Evolutionary conservation across 495 filamentous ascomycete species (phyloP).

Genomic region (Durotheca rogersii): DNA sequence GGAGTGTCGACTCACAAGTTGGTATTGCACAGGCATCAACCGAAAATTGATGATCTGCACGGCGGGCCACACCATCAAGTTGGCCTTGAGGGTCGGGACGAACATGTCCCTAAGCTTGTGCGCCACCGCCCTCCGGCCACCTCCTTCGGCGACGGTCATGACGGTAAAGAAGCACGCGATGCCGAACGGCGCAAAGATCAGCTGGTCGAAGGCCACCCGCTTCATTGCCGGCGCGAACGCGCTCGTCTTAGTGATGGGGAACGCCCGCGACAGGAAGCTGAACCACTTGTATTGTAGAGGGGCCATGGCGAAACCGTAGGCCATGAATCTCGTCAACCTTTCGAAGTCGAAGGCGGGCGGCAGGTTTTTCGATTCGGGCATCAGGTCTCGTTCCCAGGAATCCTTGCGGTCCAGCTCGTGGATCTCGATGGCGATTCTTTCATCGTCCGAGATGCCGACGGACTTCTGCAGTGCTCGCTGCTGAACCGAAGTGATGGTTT

Average conservation of each 20-base stretch:
- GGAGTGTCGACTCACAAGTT: constrained; percentile 71
- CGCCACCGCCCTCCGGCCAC: constrained; percentile 73
- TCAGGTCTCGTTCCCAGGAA: constrained; percentile 66
- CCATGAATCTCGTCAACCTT: constrained; percentile 88
- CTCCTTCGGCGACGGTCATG: constrained; percentile 96
- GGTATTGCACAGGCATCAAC: constrained; percentile 91
- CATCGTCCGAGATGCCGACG: constrained; percentile 57
- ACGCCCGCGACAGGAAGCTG: constrained; percentile 74
- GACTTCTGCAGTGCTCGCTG: constrained; percentile 63
- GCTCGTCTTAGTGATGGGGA: constrained; percentile 78
- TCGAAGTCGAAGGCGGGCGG: constrained; percentile 95
- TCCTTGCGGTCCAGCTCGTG: constrained; percentile 85
- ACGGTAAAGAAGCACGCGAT: constrained; percentile 89
- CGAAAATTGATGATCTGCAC: constrained; percentile 98
- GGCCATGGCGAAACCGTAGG: constrained; percentile 93
- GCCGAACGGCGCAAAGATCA: constrained; percentile 92
- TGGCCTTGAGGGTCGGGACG: constrained; percentile 89
- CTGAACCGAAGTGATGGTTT: constrained; percentile 83
- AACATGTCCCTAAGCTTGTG: constrained; percentile 94
- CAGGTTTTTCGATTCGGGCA: constrained; percentile 60
- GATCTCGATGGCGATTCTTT: constrained; percentile 83
- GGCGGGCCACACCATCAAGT: constrained; percentile 92
- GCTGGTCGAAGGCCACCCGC: constrained; percentile 88
- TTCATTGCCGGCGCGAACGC: constrained; percentile 79
- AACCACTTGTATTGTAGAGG: constrained; percentile 98